Percentiles rank a stretch among this genome's conserved stretches.
These are phyloP conservation scores for Nadsonia commutata DNA, from an alignment of 1,139 yeast species.

Conservation along the genomic window DNA sequence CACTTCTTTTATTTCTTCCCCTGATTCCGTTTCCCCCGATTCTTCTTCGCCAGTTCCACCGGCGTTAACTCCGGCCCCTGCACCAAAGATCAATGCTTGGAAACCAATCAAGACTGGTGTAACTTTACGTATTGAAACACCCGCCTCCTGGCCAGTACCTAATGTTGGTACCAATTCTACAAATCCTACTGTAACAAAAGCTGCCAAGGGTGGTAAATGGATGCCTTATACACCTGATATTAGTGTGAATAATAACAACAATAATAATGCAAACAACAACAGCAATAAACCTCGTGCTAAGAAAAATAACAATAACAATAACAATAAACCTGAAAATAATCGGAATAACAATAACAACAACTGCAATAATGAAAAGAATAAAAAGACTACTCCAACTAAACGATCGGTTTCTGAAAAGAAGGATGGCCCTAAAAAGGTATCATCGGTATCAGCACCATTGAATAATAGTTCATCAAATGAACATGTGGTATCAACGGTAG, in stretches of 20 bases:
- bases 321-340: not conserved
- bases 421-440: not conserved
- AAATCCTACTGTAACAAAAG: constrained; percentile 26
- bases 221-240: constrained; percentile 74
- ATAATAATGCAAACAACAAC: constrained; percentile 8
- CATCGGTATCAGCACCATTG: no score
- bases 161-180: constrained; percentile 19
- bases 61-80: constrained; percentile 28
- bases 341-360: constrained; percentile 8
- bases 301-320: constrained; percentile 2
- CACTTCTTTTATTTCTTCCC: constrained; percentile 1
- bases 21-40: constrained; percentile 1
- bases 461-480: not conserved
- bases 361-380: constrained; percentile 5
- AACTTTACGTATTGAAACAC: constrained; percentile 6
- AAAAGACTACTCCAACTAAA: constrained; percentile 8
- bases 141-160: no score
- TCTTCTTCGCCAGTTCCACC: constrained; percentile 1
- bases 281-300: constrained; percentile 6
- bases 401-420: constrained; percentile 2
- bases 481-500: not conserved
- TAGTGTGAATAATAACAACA: constrained; percentile 22
- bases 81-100: constrained; percentile 29
- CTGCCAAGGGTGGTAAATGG: constrained; percentile 50
- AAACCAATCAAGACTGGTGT: constrained; percentile 13